Evolutionary conservation across 1,284 basidiomycete species (phyloP).

Genomic region (Xerocomus amazonicus): DNA sequence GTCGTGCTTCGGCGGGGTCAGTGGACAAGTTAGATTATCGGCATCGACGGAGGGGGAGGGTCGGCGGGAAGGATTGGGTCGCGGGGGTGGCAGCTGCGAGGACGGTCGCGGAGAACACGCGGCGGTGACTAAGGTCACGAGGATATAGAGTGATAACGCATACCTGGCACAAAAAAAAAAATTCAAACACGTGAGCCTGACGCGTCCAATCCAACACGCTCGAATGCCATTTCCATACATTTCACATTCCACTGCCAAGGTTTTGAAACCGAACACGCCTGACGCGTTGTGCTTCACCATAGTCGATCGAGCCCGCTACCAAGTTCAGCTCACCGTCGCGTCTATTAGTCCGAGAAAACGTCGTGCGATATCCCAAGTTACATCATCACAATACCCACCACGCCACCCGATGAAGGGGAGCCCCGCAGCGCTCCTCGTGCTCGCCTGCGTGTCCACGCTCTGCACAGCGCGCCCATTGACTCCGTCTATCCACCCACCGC

Average conservation of each 20-base stretch:
- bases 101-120: slow-evolving; percentile 11
- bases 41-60: slow-evolving; percentile 8
- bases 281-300: not conserved
- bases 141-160: too few relatives aligned
- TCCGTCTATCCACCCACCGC: not conserved
- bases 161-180: not conserved
- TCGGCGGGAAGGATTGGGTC: slow-evolving; percentile 13
- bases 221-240: not conserved
- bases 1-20: not conserved
- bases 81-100: slow-evolving; percentile 24
- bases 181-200: not conserved
- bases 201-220: not conserved
- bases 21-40: slow-evolving; percentile 20
- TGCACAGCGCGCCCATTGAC: not conserved
- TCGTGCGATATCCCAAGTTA: too few relatives aligned
- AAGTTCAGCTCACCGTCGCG: not conserved
- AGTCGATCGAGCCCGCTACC: not conserved
- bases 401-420: not conserved
- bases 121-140: not conserved
- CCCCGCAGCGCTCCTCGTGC: not conserved
- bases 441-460: not conserved
- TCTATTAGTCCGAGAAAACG: too few relatives aligned
- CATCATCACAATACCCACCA: not conserved
- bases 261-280: not conserved
- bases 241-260: not conserved